These are phyloP conservation scores for Penicillium sclerotigenum DNA, from an alignment of 2,329 filamentous ascomycete species.

Conservation along the genomic window DNA sequence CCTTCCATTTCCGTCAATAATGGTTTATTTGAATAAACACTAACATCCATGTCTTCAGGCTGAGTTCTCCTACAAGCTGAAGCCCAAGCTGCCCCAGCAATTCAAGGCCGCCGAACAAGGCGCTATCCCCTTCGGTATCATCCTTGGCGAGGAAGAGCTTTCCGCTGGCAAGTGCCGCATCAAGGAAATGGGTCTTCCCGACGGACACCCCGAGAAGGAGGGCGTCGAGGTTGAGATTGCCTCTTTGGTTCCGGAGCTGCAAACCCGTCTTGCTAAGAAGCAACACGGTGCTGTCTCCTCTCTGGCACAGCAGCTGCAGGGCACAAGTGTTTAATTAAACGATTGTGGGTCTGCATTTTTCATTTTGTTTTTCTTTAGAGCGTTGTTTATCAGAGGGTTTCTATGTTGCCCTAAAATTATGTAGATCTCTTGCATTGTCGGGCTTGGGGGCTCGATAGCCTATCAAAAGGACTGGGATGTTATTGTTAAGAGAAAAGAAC, in stretches of 20 bases:
- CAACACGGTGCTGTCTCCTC: constrained; percentile 13
- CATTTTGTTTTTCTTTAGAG: constrained; percentile 3
- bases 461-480: constrained; percentile 2
- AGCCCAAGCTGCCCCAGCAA: constrained; percentile 82
- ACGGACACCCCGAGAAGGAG: constrained; percentile 87
- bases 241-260: constrained; percentile 27
- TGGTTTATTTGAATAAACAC: neutral
- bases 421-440: constrained; percentile 12
- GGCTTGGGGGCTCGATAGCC: constrained; percentile 2
- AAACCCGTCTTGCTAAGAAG: constrained; percentile 25
- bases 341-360: constrained; percentile 17
- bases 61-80: constrained; percentile 85
- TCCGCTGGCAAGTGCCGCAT: constrained; percentile 79
- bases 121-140: constrained; percentile 79
- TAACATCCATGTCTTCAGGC: constrained; percentile 49
- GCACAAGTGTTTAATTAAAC: constrained; percentile 18
- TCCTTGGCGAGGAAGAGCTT: constrained; percentile 87
- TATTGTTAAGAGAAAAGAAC: neutral
- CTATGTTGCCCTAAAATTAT: constrained; percentile 6
- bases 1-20: neutral
- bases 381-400: constrained; percentile 7
- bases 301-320: constrained; percentile 26
- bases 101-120: constrained; percentile 85
- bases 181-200: constrained; percentile 76
- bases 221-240: constrained; percentile 68